A percentile compares a stretch with the other conserved stretches of the same genome.
Conservation (phyloP, 129 eudicot genomes). For the Oenanthe sinensis region DNA sequence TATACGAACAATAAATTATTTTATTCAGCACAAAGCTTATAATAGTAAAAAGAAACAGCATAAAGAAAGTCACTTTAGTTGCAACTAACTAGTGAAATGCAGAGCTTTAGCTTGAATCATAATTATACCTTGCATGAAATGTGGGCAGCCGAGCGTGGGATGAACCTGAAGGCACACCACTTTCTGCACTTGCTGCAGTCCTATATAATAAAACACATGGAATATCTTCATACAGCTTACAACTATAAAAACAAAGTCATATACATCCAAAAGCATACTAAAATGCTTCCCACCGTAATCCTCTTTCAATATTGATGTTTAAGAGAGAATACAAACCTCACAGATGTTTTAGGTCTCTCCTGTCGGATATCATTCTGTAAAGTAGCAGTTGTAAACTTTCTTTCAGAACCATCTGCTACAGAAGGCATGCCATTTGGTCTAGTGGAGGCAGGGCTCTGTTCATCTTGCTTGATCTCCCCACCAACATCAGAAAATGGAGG, state of each 20-base stretch:
- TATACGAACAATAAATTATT: background rate
- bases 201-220: conserved; percentile 22
- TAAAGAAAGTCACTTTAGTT: background rate
- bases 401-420: conserved; percentile 19
- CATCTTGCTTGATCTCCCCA: conserved; percentile 39
- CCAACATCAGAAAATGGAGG: conserved; percentile 55
- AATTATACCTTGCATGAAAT: conserved; percentile 67
- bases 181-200: conserved; percentile 36
- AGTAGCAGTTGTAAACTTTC: conserved; percentile 19
- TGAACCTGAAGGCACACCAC: conserved; percentile 34
- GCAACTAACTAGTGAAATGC: background rate
- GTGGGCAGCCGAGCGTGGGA: conserved; percentile 62
- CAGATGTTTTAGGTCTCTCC: conserved; percentile 28
- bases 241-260: background rate
- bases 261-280: conserved; percentile 2
- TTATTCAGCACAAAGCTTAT: background rate
- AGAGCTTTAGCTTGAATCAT: background rate
- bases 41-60: background rate
- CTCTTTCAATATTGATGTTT: background rate
- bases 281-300: background rate
- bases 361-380: conserved; percentile 16
- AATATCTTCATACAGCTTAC: background rate
- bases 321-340: conserved; percentile 30
- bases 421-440: conserved; percentile 20
- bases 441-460: conserved; percentile 20